Evolutionary conservation across 2,329 filamentous ascomycete species (phyloP).

Genomic region (Lasiodiplodia sp.): DNA sequence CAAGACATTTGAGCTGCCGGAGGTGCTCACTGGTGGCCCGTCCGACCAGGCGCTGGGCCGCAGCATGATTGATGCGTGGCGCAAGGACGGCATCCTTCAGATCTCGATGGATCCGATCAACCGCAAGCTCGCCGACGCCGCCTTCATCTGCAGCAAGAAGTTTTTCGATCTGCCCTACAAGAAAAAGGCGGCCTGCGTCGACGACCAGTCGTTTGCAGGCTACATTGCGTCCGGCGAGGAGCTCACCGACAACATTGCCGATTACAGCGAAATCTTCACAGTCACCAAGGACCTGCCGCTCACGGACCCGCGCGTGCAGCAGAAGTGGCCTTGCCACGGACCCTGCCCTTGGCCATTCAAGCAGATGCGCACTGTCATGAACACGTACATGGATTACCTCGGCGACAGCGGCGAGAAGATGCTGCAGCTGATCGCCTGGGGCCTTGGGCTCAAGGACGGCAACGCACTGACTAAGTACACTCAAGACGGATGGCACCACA

Average conservation of each 20-base stretch:
- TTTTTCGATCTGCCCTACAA: slow-evolving; percentile 49
- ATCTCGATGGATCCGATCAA: slow-evolving; percentile 51
- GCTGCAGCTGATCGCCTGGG: slow-evolving; percentile 56
- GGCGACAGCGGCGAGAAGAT: slow-evolving; percentile 54
- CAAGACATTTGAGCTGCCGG: slow-evolving; percentile 54
- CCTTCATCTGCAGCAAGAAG: slow-evolving; percentile 46
- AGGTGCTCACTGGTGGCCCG: slow-evolving; percentile 44
- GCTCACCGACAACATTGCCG: slow-evolving; percentile 52
- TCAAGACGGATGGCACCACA: slow-evolving; percentile 61
- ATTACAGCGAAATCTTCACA: slow-evolving; percentile 63
- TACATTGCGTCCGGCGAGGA: slow-evolving; percentile 59
- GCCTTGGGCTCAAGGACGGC: slow-evolving; percentile 48
- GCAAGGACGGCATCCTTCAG: slow-evolving; percentile 57
- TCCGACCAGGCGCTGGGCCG: slow-evolving; percentile 49
- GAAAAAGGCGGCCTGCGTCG: slow-evolving; percentile 54
- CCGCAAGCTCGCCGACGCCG: slow-evolving; percentile 46
- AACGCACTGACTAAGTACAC: slow-evolving; percentile 54
- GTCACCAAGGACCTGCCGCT: slow-evolving; percentile 57
- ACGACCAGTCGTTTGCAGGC: slow-evolving; percentile 56
- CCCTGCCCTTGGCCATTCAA: slow-evolving; percentile 58
- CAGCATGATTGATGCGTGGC: slow-evolving; percentile 54
- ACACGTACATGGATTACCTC: slow-evolving; percentile 52
- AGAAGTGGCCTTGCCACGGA: slow-evolving; percentile 59
- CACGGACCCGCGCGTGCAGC: slow-evolving; percentile 50
- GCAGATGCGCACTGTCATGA: slow-evolving; percentile 51